Evolutionary conservation across 371 early-diverging fungal genomes (phyloP).

Genomic region (Syncephalastrum contaminatum): DNA sequence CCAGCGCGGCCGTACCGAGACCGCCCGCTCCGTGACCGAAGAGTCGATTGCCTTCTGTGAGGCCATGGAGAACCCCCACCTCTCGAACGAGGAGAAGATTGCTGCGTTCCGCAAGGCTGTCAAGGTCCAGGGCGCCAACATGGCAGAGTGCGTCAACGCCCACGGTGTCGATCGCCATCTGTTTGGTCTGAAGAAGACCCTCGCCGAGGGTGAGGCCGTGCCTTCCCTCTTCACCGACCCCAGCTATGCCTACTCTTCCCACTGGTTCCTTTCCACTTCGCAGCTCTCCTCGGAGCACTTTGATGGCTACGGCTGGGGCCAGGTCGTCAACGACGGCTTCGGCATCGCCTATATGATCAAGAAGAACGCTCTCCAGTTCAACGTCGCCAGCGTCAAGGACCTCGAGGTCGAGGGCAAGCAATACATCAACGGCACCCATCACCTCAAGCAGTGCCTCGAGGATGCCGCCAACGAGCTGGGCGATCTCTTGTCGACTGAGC

Average conservation of each 20-base stretch:
- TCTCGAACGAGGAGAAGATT: conserved; percentile 56
- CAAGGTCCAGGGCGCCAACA: conserved; percentile 77
- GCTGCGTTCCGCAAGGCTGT: conserved; percentile 74
- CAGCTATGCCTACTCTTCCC: conserved; percentile 74
- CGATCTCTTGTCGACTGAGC: conserved; percentile 57
- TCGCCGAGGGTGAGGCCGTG: conserved; percentile 71
- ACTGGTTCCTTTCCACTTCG: conserved; percentile 94
- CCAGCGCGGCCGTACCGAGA: conserved; percentile 94
- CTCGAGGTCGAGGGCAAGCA: conserved; percentile 49
- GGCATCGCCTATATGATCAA: conserved; percentile 95
- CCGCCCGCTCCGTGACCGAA: conserved; percentile 80
- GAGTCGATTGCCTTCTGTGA: conserved; percentile 84
- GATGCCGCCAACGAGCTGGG: conserved; percentile 74
- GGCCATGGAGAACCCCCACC: conserved; percentile 75
- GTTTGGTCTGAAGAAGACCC: conserved; percentile 62
- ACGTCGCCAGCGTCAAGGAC: conserved; percentile 70
- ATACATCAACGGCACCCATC: conserved; percentile 45
- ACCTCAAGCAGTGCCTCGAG: conserved; percentile 58
- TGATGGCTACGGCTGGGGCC: conserved; percentile 94
- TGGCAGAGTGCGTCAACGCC: conserved; percentile 78
- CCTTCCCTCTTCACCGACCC: conserved; percentile 87
- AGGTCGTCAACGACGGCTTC: conserved; percentile 93
- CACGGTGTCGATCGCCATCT: conserved; percentile 93
- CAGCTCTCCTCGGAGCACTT: conserved; percentile 91
- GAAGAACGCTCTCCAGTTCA: conserved; percentile 79